Evolutionary conservation across 345 rosid species (phyloP).

Genomic region (Balakata baccata): DNA sequence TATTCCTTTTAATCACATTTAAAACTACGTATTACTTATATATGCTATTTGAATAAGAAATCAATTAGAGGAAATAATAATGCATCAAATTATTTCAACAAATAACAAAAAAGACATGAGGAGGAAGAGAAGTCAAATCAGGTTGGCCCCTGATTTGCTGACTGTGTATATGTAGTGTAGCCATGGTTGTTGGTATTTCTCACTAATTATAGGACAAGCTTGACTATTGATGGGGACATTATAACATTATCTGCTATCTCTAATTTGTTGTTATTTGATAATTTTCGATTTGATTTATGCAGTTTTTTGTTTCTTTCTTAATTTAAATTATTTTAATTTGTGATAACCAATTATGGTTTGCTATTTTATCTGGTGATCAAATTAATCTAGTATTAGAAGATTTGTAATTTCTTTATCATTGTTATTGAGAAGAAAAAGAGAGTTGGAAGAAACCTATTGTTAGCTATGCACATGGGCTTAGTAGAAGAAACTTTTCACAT

Average conservation of each 20-base stretch:
- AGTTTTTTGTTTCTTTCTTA: not conserved
- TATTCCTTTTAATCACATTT: no score
- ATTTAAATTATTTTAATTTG: not conserved
- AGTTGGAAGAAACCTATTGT: no score
- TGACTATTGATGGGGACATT: not conserved
- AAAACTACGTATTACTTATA: no score
- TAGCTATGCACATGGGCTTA: not conserved
- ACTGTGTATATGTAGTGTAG: not conserved
- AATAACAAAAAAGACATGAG: not conserved
- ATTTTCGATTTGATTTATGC: not conserved
- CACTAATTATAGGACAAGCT: not conserved
- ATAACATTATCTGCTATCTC: not conserved
- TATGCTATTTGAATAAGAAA: not conserved
- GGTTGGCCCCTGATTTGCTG: not conserved
- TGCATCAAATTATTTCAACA: not conserved
- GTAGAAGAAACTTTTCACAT: not conserved
- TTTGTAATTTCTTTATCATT: no score
- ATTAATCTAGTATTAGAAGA: no score
- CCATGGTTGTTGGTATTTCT: not conserved
- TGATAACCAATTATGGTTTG: no score
- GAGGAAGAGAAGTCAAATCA: not conserved
- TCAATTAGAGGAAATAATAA: not conserved
- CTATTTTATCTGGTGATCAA: no score
- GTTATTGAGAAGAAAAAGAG: not conserved
- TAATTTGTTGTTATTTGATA: not conserved